Conservation (phyloP, 2,329 filamentous ascomycete genomes). For the Chalaropsis thielavioides region DNA sequence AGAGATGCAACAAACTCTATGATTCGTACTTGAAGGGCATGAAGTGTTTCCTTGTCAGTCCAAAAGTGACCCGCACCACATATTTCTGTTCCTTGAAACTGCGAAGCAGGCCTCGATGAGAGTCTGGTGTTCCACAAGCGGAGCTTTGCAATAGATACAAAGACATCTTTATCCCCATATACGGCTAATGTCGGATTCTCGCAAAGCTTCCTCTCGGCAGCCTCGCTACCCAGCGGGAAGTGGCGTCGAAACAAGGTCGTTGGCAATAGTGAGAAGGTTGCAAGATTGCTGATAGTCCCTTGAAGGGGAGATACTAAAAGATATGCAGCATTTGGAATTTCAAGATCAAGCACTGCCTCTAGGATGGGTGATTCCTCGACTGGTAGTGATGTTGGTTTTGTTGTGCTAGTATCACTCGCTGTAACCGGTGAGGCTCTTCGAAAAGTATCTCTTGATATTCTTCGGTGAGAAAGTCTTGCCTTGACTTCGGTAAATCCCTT, state of each 20-base stretch:
- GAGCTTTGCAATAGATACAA: conserved; percentile 52
- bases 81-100: conserved; percentile 36
- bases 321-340: conserved; percentile 35
- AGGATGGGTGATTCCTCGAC: neutral
- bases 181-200: conserved; percentile 50
- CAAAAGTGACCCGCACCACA: conserved; percentile 48
- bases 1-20: conserved; percentile 19
- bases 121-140: conserved; percentile 50
- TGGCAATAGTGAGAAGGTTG: conserved; percentile 41
- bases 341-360: conserved; percentile 24
- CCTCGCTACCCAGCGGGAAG: neutral
- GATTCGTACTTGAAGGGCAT: conserved; percentile 25
- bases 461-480: conserved; percentile 22
- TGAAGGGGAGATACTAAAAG: conserved; percentile 55
- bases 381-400: neutral
- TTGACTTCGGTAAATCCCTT: conserved; percentile 36
- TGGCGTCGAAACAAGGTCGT: neutral
- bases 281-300: conserved; percentile 43
- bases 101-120: conserved; percentile 28
- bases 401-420: neutral
- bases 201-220: conserved; percentile 41
- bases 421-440: neutral
- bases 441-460: conserved; percentile 3
- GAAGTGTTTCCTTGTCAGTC: conserved; percentile 38
- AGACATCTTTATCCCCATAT: conserved; percentile 62